phyloP scores from a whole-genome alignment of 2,329 filamentous ascomycete genomes.

The Pseudonectria buxi region DNA sequence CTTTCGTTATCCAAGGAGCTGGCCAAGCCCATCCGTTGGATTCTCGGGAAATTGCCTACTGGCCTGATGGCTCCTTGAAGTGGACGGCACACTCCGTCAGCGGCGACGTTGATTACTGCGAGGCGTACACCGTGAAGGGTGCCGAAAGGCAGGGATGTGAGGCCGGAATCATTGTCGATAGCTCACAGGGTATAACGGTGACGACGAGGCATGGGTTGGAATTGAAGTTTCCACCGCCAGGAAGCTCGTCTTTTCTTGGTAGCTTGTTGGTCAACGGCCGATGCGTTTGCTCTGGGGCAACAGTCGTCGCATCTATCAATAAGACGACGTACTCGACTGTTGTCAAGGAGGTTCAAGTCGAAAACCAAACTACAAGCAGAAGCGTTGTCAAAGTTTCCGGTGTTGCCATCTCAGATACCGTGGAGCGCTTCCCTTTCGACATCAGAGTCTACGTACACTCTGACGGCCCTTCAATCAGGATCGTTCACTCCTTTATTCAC shows the following conservation, averaged over 20 bases:
- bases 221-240: slow-evolving; percentile 1
- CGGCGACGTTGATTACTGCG: slow-evolving; percentile 30
- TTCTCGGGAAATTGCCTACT: slow-evolving; percentile 24
- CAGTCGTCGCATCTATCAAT: slow-evolving; percentile 10
- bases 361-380: slow-evolving; percentile 8
- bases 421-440: slow-evolving; percentile 11
- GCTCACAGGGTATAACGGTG: not conserved
- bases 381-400: slow-evolving; percentile 12
- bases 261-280: slow-evolving; percentile 1
- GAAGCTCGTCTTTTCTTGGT: slow-evolving; percentile 4
- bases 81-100: slow-evolving; percentile 53
- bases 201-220: slow-evolving; percentile 3
- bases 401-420: not conserved
- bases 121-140: slow-evolving; percentile 33
- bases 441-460: slow-evolving; percentile 46
- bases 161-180: not conserved
- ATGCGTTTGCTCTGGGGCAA: slow-evolving; percentile 5
- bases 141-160: not conserved
- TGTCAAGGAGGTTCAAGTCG: slow-evolving; percentile 1
- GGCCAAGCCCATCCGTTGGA: slow-evolving; percentile 6
- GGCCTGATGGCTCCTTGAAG: slow-evolving; percentile 53
- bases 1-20: slow-evolving; percentile 6
- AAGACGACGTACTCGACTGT: slow-evolving; percentile 7
- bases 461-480: slow-evolving; percentile 44
- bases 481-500: slow-evolving; percentile 49